Conservation (phyloP, 257 asterid genomes). For the Asclepias syriaca region DNA sequence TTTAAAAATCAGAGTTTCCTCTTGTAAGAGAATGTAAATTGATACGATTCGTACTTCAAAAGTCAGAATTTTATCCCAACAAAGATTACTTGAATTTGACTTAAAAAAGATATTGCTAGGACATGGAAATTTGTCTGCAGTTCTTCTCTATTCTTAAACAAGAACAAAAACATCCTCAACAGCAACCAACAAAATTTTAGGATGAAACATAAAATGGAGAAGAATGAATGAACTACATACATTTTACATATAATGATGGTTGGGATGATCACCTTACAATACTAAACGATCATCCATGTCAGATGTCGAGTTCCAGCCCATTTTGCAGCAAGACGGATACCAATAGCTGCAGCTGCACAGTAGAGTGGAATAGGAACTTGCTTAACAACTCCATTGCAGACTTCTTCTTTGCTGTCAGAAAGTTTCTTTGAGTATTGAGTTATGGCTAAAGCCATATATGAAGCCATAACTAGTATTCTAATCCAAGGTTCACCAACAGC, state of each 20-base stretch:
- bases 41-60: no score
- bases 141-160: background rate
- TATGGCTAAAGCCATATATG: conserved; percentile 62
- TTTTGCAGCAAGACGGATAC: conserved; percentile 66
- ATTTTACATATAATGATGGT: background rate
- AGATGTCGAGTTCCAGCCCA: conserved; percentile 94
- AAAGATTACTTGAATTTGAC: no score
- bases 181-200: background rate
- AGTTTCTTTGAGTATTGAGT: conserved; percentile 30
- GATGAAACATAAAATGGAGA: background rate
- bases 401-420: conserved; percentile 26
- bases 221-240: background rate
- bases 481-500: conserved; percentile 97
- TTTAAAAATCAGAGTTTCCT: no score
- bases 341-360: conserved; percentile 74
- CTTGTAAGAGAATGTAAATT: no score
- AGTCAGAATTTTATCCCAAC: no score
- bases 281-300: conserved; percentile 90
- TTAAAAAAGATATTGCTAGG: no score
- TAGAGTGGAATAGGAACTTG: conserved; percentile 66
- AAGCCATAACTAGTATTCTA: conserved; percentile 44
- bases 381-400: conserved; percentile 21
- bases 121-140: background rate
- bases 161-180: no score
- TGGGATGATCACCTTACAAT: background rate